Conservation (phyloP, 805 yeast species). For the Starmerella apicola region DNA sequence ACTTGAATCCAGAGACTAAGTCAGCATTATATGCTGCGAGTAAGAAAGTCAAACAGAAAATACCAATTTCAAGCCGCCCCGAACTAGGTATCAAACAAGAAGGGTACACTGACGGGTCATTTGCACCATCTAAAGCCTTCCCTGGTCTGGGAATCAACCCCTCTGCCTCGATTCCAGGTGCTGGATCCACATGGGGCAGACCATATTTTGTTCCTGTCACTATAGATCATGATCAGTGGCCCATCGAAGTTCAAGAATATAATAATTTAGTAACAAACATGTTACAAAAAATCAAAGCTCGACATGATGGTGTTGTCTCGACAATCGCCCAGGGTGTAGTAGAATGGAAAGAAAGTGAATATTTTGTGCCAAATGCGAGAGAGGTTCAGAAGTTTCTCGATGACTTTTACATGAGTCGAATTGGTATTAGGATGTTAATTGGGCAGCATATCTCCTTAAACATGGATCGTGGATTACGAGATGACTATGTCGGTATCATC, state of each 20-base stretch:
- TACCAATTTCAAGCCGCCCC: conserved; percentile 15
- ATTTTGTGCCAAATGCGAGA: conserved; percentile 44
- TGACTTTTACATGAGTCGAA: conserved; percentile 77
- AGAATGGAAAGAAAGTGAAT: conserved; percentile 60
- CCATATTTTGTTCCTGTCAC: conserved; percentile 40
- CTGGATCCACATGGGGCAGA: conserved; percentile 21
- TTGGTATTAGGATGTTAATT: conserved; percentile 84
- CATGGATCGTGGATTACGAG: conserved; percentile 44
- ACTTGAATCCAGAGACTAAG: conserved; percentile 32
- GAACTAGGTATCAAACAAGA: conserved; percentile 28
- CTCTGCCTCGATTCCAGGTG: too few species aligned
- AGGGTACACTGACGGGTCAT: conserved; percentile 5
- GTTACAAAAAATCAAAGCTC: conserved; percentile 55
- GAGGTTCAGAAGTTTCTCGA: conserved; percentile 73
- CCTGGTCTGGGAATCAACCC: too few species aligned
- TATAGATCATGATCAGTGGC: conserved; percentile 47
- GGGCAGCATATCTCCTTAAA: conserved; percentile 88
- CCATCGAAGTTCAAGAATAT: conserved; percentile 59
- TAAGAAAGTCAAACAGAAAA: conserved; percentile 12
- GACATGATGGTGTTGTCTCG: conserved; percentile 88
- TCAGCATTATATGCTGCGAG: conserved; percentile 22
- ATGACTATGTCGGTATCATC: conserved; percentile 77
- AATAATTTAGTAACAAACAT: conserved; percentile 55
- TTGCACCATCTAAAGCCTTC: background rate
- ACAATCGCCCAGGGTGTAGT: conserved; percentile 87